Evolutionary conservation across 202 grass and related monocot species (phyloP).

Genomic region (Schoenoplectus tabernaemontani): DNA sequence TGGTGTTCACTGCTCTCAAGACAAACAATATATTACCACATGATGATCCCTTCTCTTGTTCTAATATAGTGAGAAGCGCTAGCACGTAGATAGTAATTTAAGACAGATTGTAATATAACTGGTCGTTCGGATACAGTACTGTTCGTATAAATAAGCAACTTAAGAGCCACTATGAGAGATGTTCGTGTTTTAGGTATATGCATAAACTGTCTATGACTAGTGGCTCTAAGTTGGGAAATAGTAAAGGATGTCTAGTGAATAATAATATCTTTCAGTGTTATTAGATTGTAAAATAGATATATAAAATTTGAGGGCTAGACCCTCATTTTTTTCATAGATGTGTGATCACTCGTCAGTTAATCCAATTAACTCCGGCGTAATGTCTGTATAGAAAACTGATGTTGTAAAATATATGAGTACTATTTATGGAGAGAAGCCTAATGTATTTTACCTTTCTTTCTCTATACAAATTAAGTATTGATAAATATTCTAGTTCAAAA

Average conservation of each 20-base stretch:
- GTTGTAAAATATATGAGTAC: background rate
- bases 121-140: background rate
- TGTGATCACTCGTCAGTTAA: no score
- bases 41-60: conserved; percentile 52
- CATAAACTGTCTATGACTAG: conserved; percentile 8
- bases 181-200: background rate
- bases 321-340: no score
- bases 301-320: no score
- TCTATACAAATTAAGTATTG: no score
- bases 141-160: background rate
- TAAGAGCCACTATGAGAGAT: background rate
- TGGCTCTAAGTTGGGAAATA: background rate
- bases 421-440: no score
- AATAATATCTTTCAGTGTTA: background rate
- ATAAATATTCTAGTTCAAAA: no score
- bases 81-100: background rate
- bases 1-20: conserved; percentile 55
- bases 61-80: background rate
- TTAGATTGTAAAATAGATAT: no score
- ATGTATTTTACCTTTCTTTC: background rate
- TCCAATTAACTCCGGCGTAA: no score
- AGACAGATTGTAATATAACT: no score
- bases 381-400: no score
- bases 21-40: conserved; percentile 58
- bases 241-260: background rate